A percentile compares a stretch with the other conserved stretches of the same genome.
Conservation (phyloP, 2,329 filamentous ascomycete genomes). For the Cladosporium colombiae region DNA sequence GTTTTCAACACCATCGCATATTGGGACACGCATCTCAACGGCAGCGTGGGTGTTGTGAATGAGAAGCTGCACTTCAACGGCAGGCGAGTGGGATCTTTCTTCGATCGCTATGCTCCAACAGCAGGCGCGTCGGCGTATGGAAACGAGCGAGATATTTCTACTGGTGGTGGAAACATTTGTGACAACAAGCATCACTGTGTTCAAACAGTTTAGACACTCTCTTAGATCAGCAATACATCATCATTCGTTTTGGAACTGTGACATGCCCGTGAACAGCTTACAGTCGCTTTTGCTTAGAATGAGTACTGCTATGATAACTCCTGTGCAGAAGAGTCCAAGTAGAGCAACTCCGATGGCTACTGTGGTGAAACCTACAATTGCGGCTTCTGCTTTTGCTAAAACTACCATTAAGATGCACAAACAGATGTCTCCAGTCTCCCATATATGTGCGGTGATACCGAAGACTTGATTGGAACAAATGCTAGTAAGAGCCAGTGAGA, state of each 20-base stretch:
- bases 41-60: background rate
- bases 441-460: background rate
- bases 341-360: background rate
- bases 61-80: slow-evolving; percentile 1
- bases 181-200: background rate
- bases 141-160: background rate
- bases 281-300: background rate
- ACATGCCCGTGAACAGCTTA: background rate
- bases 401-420: background rate
- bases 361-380: background rate
- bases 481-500: background rate
- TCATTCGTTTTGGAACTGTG: background rate
- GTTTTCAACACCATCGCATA: background rate
- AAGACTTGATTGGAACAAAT: background rate
- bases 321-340: background rate
- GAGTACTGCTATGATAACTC: background rate
- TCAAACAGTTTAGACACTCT: background rate
- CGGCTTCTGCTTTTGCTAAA: background rate
- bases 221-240: background rate
- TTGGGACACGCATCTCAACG: background rate
- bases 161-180: background rate
- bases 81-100: background rate
- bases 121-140: background rate
- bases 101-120: background rate
- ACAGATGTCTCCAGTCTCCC: background rate